These are phyloP conservation scores for Hebeloma cylindrosporum DNA, from an alignment of 768 basidiomycete species.

Conservation along the genomic window DNA sequence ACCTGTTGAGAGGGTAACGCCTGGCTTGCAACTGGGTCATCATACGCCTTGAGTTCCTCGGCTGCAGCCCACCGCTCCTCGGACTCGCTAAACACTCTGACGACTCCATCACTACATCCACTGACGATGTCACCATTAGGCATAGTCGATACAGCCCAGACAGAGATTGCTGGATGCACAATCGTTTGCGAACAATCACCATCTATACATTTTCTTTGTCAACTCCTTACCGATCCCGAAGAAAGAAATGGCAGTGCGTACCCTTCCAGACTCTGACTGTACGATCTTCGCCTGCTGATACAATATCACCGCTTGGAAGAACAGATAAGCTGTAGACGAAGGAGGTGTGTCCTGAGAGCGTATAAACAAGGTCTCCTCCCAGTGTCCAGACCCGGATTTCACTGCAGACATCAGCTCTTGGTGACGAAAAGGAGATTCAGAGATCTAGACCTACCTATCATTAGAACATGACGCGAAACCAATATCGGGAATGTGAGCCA, in stretches of 20 bases:
- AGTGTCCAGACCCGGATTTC: slow-evolving; percentile 93
- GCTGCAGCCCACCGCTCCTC: slow-evolving; percentile 73
- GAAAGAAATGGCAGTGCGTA: slow-evolving; percentile 31
- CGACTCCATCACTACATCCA: slow-evolving; percentile 83
- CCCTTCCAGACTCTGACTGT: slow-evolving; percentile 91
- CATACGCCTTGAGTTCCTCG: slow-evolving; percentile 65
- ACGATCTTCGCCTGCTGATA: slow-evolving; percentile 94
- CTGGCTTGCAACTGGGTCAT: slow-evolving; percentile 74
- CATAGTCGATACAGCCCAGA: slow-evolving; percentile 89
- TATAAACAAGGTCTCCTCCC: slow-evolving; percentile 72
- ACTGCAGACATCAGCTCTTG: slow-evolving; percentile 38
- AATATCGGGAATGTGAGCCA: slow-evolving; percentile 78
- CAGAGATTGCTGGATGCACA: slow-evolving; percentile 93
- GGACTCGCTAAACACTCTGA: slow-evolving; percentile 81
- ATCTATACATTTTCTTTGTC: slow-evolving; percentile 43
- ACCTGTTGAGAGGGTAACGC: slow-evolving; percentile 83
- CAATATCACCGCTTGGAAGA: slow-evolving; percentile 77
- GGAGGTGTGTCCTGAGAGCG: slow-evolving; percentile 92
- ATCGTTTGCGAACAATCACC: slow-evolving; percentile 89
- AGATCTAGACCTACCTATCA: slow-evolving; percentile 61
- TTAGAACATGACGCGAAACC: slow-evolving; percentile 97
- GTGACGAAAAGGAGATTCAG: neutral
- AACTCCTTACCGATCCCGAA: neutral
- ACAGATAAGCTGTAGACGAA: slow-evolving; percentile 92
- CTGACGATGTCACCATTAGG: slow-evolving; percentile 92